phyloP scores from a whole-genome alignment of 495 filamentous ascomycete genomes.

The Cladorrhinum samala region DNA sequence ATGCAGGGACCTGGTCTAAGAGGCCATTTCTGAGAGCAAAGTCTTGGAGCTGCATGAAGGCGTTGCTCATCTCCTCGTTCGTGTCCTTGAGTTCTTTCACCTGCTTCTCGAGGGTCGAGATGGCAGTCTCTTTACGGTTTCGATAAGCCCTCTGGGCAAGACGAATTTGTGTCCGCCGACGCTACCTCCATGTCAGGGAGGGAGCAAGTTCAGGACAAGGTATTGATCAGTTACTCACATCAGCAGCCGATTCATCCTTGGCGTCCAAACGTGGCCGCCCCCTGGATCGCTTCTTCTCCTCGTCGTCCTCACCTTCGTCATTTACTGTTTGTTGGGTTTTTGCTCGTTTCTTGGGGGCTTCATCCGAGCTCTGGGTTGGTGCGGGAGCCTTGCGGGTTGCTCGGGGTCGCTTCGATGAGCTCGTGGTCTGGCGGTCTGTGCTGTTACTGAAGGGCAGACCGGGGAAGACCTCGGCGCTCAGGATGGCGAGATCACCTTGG shows the following conservation, averaged over 20 bases:
- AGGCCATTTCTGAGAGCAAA: slow-evolving; percentile 45
- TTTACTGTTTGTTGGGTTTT: slow-evolving; percentile 13
- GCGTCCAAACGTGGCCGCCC: slow-evolving; percentile 66
- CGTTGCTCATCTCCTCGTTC: slow-evolving; percentile 68
- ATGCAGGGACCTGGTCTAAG: slow-evolving; percentile 45
- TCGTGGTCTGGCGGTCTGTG: too few species aligned
- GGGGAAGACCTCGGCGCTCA: slow-evolving; percentile 45
- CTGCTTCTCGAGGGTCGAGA: slow-evolving; percentile 62
- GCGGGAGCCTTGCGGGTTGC: slow-evolving; percentile 15
- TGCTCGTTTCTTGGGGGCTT: slow-evolving; percentile 26
- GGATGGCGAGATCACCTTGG: slow-evolving; percentile 36
- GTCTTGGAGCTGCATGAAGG: slow-evolving; percentile 66
- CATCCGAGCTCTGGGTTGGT: slow-evolving; percentile 8
- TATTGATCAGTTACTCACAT: slow-evolving; percentile 38
- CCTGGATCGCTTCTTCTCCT: slow-evolving; percentile 47
- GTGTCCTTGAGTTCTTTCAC: slow-evolving; percentile 59
- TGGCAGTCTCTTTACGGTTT: slow-evolving; percentile 74
- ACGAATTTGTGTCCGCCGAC: slow-evolving; percentile 80
- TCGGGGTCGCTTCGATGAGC: slow-evolving; percentile 2
- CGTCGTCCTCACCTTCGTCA: slow-evolving; percentile 25
- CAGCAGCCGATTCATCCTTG: slow-evolving; percentile 56
- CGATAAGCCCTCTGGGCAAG: slow-evolving; percentile 82
- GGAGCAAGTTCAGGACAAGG: slow-evolving; percentile 2
- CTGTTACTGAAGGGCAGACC: slow-evolving; percentile 17
- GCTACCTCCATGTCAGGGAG: slow-evolving; percentile 41